Base-by-base conservation (phyloP, 306 rosid species). In the Rosa rugosa region DNA sequence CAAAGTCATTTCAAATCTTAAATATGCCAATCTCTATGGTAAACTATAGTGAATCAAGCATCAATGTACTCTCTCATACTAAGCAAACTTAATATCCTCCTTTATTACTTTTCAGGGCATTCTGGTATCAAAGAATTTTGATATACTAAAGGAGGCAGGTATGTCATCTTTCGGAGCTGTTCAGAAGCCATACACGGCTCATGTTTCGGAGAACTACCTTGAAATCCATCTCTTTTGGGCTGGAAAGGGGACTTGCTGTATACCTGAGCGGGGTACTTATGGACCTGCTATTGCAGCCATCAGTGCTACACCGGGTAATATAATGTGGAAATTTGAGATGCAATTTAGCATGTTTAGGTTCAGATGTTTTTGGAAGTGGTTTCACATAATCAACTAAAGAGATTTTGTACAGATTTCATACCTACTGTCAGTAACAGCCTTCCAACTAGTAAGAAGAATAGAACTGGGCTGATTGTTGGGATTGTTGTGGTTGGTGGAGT, bases 151-250 rank as follows among this genome's bases (percentile, higher is more conserved):
- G 81, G 90, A 83, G 80, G 92, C 98, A 42, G 93, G 95, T 40
- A 34, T 34, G 27, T 88, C 62, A 65, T 85, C 89, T 31, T 78
- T 53, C 31, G 78, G 23, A 75, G 87, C 91, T 34, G 84, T 88
- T 12, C 56, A 13, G 68, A 85, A 0, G 83, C 50, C 51, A n/a
- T 88, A 78, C 76, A 75, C 56, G 25, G 89, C 77, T 85, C 63
- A 38, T 50, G 97, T 93, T 34, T 80, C 88, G 20, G 85, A 90
- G 83, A 93, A 87, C 82, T 79, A 72, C 87, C 73, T 93, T 20
- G 98, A 91, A 79, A 81, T 93, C 78, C 98, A 93, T 87, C 88
- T 93, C 54, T 86, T 91, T 82, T 91, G 97, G 98, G 97, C 92
- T 34, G 98, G 98, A 54, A 93, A 93, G 78, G 98, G 98, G 62